A percentile compares a stretch with the other conserved stretches of the same genome.
Conservation (phyloP, 495 filamentous ascomycete genomes). For the Sabuloglossum arenarium region DNA sequence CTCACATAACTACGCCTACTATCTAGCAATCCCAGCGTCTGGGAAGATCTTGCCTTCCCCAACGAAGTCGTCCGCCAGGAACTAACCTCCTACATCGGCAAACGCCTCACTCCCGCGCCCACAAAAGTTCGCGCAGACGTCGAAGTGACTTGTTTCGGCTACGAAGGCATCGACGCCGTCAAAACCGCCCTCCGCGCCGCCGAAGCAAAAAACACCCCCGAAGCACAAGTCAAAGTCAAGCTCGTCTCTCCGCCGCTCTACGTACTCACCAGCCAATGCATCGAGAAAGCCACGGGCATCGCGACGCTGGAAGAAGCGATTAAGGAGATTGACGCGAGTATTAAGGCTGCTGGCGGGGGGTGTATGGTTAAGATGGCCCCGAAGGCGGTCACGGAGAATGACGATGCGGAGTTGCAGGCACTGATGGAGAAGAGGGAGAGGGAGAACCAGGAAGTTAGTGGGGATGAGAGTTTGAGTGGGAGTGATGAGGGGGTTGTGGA, state of each 20-base stretch:
- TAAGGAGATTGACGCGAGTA: conserved; percentile 55
- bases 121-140: conserved; percentile 97
- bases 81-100: conserved; percentile 80
- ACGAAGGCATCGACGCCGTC: conserved; percentile 96
- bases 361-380: conserved; percentile 90
- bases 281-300: conserved; percentile 82
- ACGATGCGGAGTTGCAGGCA: conserved; percentile 89
- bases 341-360: conserved; percentile 49
- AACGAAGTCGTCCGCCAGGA: conserved; percentile 70
- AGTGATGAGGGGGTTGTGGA: conserved; percentile 49
- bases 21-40: conserved; percentile 76
- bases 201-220: conserved; percentile 69
- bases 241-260: conserved; percentile 91
- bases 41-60: conserved; percentile 79
- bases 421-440: conserved; percentile 98
- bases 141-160: conserved; percentile 94
- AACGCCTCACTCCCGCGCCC: conserved; percentile 86
- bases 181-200: conserved; percentile 74
- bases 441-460: conserved; percentile 91
- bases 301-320: conserved; percentile 70
- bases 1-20: neutral
- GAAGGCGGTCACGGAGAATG: conserved; percentile 95
- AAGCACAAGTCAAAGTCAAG: conserved; percentile 90
- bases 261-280: conserved; percentile 76
- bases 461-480: conserved; percentile 84